phyloP scores from a whole-genome alignment of 2,329 filamentous ascomycete genomes.

The Diplodia sapinea region DNA sequence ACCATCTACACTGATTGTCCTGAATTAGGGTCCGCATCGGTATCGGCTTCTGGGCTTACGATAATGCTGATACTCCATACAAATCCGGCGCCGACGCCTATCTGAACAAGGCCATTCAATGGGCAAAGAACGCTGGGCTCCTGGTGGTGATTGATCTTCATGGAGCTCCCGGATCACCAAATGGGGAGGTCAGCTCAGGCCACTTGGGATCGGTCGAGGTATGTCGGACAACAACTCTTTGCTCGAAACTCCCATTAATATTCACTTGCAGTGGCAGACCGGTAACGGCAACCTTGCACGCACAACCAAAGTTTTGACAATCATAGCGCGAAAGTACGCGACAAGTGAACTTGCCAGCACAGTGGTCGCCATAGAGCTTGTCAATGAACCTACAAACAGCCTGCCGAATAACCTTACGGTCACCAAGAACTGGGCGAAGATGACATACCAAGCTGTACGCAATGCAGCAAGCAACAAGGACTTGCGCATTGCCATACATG shows the following conservation, averaged over 20 bases:
- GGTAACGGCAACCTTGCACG: slow-evolving; percentile 46
- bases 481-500: slow-evolving; percentile 59
- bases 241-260: neutral
- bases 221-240: neutral
- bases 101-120: slow-evolving; percentile 55
- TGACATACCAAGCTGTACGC: slow-evolving; percentile 58
- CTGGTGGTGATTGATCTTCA: slow-evolving; percentile 61
- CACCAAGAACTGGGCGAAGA: slow-evolving; percentile 45
- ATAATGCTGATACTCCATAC: slow-evolving; percentile 53
- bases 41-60: slow-evolving; percentile 60
- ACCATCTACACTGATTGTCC: slow-evolving; percentile 6
- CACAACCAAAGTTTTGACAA: slow-evolving; percentile 48
- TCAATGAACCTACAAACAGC: slow-evolving; percentile 55
- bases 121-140: slow-evolving; percentile 53
- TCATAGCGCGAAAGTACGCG: slow-evolving; percentile 51
- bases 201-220: slow-evolving; percentile 36
- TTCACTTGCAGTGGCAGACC: slow-evolving; percentile 41
- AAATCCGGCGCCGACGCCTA: slow-evolving; percentile 55
- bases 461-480: slow-evolving; percentile 56
- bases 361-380: slow-evolving; percentile 52
- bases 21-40: slow-evolving; percentile 53
- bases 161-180: slow-evolving; percentile 60
- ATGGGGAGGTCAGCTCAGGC: slow-evolving; percentile 54
- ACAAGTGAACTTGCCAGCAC: slow-evolving; percentile 48
- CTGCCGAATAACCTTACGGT: slow-evolving; percentile 48